Evolutionary conservation across 306 rosid species (phyloP).

Genomic region (Ziziphus jujuba): DNA sequence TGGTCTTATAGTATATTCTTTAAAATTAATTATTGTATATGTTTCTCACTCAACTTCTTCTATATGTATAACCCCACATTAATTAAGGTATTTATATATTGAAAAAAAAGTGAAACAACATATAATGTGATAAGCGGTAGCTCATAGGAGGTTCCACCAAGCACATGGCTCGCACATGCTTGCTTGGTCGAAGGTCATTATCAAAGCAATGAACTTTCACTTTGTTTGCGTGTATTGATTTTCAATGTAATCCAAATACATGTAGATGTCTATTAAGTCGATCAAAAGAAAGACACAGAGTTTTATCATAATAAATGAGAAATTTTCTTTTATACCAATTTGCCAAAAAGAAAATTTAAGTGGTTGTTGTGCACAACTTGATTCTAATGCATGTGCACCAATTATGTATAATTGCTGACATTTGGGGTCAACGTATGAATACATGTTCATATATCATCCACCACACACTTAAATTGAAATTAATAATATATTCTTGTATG

Average conservation of each 20-base stretch:
- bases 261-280: too few relatives aligned
- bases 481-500: conserved; percentile 12
- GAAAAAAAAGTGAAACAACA: background rate
- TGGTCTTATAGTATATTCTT: too few relatives aligned
- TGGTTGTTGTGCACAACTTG: conserved; percentile 11
- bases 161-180: conserved; percentile 53
- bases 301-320: background rate
- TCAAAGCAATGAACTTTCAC: conserved; percentile 30
- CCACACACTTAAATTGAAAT: conserved; percentile 18
- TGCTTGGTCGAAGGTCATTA: conserved; percentile 37
- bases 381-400: conserved; percentile 43
- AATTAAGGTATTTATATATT: background rate
- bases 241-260: conserved; percentile 23
- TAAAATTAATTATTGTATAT: too few relatives aligned
- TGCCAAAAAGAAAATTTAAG: background rate
- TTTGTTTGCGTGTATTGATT: background rate
- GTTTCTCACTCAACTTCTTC: too few relatives aligned
- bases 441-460: conserved; percentile 10
- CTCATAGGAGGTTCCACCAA: conserved; percentile 24
- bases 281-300: too few relatives aligned
- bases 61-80: too few relatives aligned
- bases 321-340: too few relatives aligned
- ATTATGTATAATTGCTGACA: conserved; percentile 37
- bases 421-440: conserved; percentile 37
- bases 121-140: conserved; percentile 4